Percentiles rank a stretch among this genome's conserved stretches.
Evolutionary conservation across 768 basidiomycete species (phyloP).

Genomic region (Baorangia bicolor): DNA sequence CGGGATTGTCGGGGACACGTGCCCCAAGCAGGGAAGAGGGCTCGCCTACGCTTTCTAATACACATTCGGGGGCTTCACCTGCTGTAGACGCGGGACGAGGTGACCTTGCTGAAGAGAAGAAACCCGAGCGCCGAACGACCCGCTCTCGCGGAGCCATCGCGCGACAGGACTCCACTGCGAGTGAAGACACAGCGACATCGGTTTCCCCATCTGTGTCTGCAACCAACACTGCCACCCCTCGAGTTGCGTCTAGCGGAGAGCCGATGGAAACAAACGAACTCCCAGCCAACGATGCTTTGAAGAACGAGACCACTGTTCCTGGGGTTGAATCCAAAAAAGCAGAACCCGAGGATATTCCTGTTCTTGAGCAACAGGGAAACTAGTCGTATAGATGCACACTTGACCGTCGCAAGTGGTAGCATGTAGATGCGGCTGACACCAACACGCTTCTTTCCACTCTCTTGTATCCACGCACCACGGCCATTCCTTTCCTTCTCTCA

Average conservation of each 20-base stretch:
- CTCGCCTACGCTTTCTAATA: constrained; percentile 37
- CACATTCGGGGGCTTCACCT: constrained; percentile 24
- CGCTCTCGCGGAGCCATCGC: constrained; percentile 42
- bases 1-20: constrained; percentile 16
- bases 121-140: constrained; percentile 45
- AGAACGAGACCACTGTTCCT: constrained; percentile 2
- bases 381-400: background rate
- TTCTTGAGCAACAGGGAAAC: constrained; percentile 1
- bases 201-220: constrained; percentile 35
- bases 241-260: constrained; percentile 16
- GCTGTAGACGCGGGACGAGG: constrained; percentile 14
- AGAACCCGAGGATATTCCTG: background rate
- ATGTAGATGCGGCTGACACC: background rate
- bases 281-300: background rate
- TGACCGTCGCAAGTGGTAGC: background rate
- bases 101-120: constrained; percentile 20
- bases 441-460: background rate
- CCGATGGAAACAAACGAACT: constrained; percentile 13
- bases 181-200: constrained; percentile 44
- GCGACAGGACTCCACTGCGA: constrained; percentile 52
- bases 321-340: constrained; percentile 6
- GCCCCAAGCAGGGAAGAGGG: constrained; percentile 40
- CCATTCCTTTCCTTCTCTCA: background rate
- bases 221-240: constrained; percentile 9
- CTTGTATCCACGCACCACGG: constrained; percentile 2